These are phyloP conservation scores for Phytophthora constricta DNA, from an alignment of 352 stramenopile species.

Conservation along the genomic window DNA sequence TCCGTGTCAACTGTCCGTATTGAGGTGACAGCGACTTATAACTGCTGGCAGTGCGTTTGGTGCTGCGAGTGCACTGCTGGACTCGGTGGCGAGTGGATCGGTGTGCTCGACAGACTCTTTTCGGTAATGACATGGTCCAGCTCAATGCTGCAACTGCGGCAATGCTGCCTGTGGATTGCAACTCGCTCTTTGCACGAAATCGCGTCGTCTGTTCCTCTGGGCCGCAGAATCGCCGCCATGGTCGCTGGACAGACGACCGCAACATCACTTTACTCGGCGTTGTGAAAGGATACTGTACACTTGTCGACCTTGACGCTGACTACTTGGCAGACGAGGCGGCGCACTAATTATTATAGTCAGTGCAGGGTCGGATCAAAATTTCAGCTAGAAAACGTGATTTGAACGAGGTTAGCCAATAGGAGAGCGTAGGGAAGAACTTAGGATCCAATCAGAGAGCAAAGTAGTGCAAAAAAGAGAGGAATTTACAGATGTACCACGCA, in stretches of 20 bases:
- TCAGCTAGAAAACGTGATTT: conserved; percentile 6
- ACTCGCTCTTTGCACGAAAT: background rate
- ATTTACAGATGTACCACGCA: no score
- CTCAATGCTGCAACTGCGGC: background rate
- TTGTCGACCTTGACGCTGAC: conserved; percentile 25
- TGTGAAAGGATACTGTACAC: no score
- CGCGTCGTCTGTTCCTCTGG: conserved; percentile 2
- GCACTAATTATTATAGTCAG: background rate
- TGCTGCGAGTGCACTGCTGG: conserved; percentile 8
- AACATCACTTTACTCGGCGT: background rate
- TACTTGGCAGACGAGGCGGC: conserved; percentile 31
- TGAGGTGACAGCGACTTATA: conserved; percentile 3
- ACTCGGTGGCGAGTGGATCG: conserved; percentile 8
- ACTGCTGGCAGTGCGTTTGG: background rate
- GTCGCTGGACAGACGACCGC: conserved; percentile 20
- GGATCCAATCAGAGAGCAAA: no score
- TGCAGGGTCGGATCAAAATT: conserved; percentile 20
- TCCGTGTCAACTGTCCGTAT: conserved; percentile 15
- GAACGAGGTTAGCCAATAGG: background rate
- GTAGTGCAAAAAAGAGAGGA: no score
- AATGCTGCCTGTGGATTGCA: background rate
- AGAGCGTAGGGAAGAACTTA: no score
- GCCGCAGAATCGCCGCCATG: background rate
- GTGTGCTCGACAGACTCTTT: conserved; percentile 31
- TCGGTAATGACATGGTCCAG: conserved; percentile 22